phyloP scores from a whole-genome alignment of 2,329 filamentous ascomycete species.

The Magnaporthiopsis incrustans region DNA sequence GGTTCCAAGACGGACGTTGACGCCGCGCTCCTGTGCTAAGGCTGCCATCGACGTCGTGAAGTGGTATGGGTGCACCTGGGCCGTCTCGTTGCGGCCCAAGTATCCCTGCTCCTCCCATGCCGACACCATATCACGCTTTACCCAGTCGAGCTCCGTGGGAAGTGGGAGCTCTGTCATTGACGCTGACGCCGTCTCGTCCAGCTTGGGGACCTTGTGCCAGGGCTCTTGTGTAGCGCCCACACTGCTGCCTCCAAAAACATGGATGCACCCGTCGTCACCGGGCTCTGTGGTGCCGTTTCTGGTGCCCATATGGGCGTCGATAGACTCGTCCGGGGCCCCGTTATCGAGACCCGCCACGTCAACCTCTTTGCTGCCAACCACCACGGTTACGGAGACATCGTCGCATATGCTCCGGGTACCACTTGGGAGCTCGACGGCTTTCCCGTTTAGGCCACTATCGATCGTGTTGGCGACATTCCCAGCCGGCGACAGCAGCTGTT shows the following conservation, averaged over 20 bases:
- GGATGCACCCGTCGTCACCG: background rate
- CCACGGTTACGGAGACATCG: background rate
- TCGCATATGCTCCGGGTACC: background rate
- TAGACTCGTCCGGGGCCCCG: background rate
- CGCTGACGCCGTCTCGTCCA: slow-evolving; percentile 38
- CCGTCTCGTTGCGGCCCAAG: slow-evolving; percentile 63
- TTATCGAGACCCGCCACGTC: background rate
- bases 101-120: slow-evolving; percentile 76
- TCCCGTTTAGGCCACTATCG: background rate
- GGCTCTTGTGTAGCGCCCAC: background rate
- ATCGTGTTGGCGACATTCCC: background rate
- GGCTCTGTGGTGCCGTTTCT: background rate
- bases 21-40: slow-evolving; percentile 63
- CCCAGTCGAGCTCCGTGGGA: slow-evolving; percentile 76
- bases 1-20: slow-evolving; percentile 57
- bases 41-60: slow-evolving; percentile 82
- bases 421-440: background rate
- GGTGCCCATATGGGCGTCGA: background rate
- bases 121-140: slow-evolving; percentile 60
- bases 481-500: too few relatives aligned
- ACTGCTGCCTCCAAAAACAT: background rate
- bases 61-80: slow-evolving; percentile 86
- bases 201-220: slow-evolving; percentile 57
- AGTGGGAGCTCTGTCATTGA: slow-evolving; percentile 31
- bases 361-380: background rate